A percentile compares a stretch with the other conserved stretches of the same genome.
phyloP scores from a whole-genome alignment of 2,329 filamentous ascomycete genomes.

The Akanthomyces dipterigenus region DNA sequence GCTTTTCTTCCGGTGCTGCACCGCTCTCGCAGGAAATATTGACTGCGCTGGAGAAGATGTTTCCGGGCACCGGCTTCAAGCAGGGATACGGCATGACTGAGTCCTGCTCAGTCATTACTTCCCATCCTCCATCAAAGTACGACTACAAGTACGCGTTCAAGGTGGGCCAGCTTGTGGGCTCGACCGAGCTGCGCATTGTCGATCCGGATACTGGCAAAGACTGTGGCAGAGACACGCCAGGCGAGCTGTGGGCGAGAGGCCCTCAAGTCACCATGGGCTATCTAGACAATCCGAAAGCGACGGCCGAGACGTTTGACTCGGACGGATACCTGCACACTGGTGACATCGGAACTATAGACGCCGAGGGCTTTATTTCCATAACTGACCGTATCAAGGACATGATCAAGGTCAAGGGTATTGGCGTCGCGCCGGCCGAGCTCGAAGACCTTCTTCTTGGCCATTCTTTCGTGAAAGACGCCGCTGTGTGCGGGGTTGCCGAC shows the following conservation, averaged over 20 bases:
- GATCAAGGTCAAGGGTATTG: constrained; percentile 61
- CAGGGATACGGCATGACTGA: constrained; percentile 69
- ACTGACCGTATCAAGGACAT: constrained; percentile 60
- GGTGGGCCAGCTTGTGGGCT: constrained; percentile 50
- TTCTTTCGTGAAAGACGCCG: constrained; percentile 47
- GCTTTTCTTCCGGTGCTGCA: constrained; percentile 55
- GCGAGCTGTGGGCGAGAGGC: constrained; percentile 37
- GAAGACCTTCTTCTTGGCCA: constrained; percentile 57
- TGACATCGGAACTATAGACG: constrained; percentile 48
- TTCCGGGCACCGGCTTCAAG: constrained; percentile 50
- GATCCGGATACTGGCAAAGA: constrained; percentile 41
- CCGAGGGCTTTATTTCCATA: constrained; percentile 49
- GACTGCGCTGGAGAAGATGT: constrained; percentile 45
- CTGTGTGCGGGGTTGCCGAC: constrained; percentile 46
- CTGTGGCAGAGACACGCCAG: constrained; percentile 42
- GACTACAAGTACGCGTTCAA: constrained; percentile 50
- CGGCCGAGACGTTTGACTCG: constrained; percentile 42
- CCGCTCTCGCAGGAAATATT: constrained; percentile 52
- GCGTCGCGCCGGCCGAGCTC: constrained; percentile 56
- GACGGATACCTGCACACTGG: constrained; percentile 55
- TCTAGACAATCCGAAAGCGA: constrained; percentile 35
- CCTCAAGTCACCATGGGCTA: constrained; percentile 43
- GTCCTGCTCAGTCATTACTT: constrained; percentile 55
- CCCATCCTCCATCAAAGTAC: constrained; percentile 49
- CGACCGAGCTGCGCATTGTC: constrained; percentile 54